phyloP scores from a whole-genome alignment of 192 early-diverging fungal species.

The Gamsiella multidivaricata region DNA sequence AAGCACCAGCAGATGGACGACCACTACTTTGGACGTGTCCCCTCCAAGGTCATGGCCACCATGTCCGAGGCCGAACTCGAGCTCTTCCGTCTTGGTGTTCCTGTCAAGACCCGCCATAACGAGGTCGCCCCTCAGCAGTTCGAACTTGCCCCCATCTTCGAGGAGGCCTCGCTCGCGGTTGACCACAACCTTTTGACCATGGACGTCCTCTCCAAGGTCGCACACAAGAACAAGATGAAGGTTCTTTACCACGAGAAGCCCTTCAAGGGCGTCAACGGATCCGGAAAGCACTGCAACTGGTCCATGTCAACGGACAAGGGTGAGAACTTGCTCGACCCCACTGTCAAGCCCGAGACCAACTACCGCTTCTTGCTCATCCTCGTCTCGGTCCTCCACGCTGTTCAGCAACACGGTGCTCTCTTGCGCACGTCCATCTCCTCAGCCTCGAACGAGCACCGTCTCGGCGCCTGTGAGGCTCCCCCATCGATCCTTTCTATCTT shows the following conservation, averaged over 20 bases:
- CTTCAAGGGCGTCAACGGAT: conserved; percentile 98
- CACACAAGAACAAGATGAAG: conserved; percentile 97
- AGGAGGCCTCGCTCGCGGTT: conserved; percentile 94
- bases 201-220: conserved; percentile 96
- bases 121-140: conserved; percentile 99
- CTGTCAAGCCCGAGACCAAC: conserved; percentile 97
- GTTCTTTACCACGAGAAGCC: conserved; percentile 99
- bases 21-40: conserved; percentile 99
- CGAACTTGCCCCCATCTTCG: conserved; percentile 98
- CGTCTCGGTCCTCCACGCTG: conserved; percentile 89
- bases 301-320: conserved; percentile 92
- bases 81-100: conserved; percentile 92
- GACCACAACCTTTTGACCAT: conserved; percentile 99
- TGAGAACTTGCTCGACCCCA: conserved; percentile 97
- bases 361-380: conserved; percentile 97
- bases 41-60: conserved; percentile 88
- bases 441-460: conserved; percentile 97
- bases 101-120: conserved; percentile 99
- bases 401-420: conserved; percentile 91
- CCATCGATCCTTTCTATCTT: conserved; percentile 98
- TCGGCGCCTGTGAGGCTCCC: conserved; percentile 98
- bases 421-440: conserved; percentile 93
- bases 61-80: conserved; percentile 97
- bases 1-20: conserved; percentile 99
- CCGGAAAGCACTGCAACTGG: conserved; percentile 99